These are phyloP conservation scores for Globisporangium mamillatum DNA, from an alignment of 352 stramenopile genomes.

Conservation along the genomic window DNA sequence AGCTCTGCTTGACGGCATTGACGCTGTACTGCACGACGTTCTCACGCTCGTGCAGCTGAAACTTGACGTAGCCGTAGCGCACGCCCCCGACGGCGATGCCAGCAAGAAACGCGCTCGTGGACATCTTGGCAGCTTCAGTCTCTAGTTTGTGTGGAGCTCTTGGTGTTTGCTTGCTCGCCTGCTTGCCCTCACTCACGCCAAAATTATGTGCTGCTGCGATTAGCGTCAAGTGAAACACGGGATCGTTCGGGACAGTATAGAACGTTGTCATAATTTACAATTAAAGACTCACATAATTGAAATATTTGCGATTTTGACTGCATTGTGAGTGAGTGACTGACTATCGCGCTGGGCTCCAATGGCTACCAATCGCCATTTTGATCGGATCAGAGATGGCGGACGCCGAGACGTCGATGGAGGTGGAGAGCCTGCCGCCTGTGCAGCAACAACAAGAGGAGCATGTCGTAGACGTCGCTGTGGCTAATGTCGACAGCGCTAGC, in stretches of 20 bases:
- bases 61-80: conserved; percentile 67
- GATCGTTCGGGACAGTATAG: background rate
- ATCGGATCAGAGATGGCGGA: conserved; percentile 14
- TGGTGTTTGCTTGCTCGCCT: conserved; percentile 1
- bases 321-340: background rate
- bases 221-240: background rate
- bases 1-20: conserved; percentile 59
- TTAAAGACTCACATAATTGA: no score
- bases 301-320: background rate
- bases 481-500: background rate
- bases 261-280: background rate
- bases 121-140: conserved; percentile 33
- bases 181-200: background rate
- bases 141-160: conserved; percentile 5
- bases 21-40: conserved; percentile 68
- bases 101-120: conserved; percentile 64
- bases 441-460: background rate
- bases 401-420: conserved; percentile 22
- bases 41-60: conserved; percentile 67
- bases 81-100: conserved; percentile 57
- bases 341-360: conserved; percentile 3
- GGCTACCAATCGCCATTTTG: conserved; percentile 17
- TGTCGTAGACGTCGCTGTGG: background rate
- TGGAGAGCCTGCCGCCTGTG: conserved; percentile 37
- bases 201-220: background rate